Base-by-base conservation (phyloP, 2,329 filamentous ascomycete genomes). In the Magnaporthiopsis rhizophila region DNA sequence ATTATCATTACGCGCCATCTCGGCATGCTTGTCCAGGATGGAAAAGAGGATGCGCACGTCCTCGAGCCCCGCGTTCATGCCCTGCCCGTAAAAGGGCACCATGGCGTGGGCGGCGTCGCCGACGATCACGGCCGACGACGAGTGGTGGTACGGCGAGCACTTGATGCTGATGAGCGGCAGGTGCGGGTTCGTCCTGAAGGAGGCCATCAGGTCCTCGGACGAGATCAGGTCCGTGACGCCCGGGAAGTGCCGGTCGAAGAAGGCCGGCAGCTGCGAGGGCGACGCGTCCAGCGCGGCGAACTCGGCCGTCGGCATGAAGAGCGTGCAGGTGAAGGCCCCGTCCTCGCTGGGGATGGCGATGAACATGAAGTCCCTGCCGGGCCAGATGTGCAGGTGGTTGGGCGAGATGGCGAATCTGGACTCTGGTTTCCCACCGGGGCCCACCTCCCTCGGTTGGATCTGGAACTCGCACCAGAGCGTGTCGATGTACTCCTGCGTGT, bases 21-120 rank as follows among this genome's bases (percentile, higher is more conserved):
- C 75, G 1, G 81, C 78, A 68, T 92, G 81, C 69, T 85, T 84
- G 76, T 97, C 93, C 1, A 98, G 81, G 58, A 89, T 82, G 0
- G 88, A 86, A 76, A 97, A 99, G 0, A 99, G 84, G 6, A 96
- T 87, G 9, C 90, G 87, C 15, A 99, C 92, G 71, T 97, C 94
- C 78, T 99, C 95, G 58, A 99, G 85, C 0, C 95, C 95, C 0
- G 95, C 90, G 72, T 99, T 99, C 88, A 99, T 96, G 53, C 95
- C 95, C 75, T 99, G 95, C 0, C 95, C 95, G 75, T 98, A 99
- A 76, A 99, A 99, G 0, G 95, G 95, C 0, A 99, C 92, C 88
- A 99, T 97, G 65, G 96, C 95, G 74, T 99, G 95, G 0, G 95
- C 93, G 9, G 95, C 92, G 73, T 99, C 95, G 65, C 95, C 95